Conservation (phyloP, 495 filamentous ascomycete species). For the Cudoniella acicularis region DNA sequence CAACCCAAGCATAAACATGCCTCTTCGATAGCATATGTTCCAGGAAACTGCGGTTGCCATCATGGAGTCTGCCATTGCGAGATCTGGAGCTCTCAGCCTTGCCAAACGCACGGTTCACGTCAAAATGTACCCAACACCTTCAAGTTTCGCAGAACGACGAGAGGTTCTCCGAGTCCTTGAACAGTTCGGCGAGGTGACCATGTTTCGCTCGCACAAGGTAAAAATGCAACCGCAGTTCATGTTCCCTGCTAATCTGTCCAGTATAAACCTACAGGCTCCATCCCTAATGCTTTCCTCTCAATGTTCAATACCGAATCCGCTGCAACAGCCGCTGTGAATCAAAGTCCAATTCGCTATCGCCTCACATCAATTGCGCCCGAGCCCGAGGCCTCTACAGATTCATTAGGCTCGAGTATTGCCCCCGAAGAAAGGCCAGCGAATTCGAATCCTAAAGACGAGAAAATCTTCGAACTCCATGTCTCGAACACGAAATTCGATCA, state of each 20-base stretch:
- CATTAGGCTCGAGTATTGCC: conserved; percentile 12
- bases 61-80: not conserved
- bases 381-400: conserved; percentile 9
- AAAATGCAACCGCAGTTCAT: not conserved
- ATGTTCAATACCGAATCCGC: conserved; percentile 27
- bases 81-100: conserved; percentile 13
- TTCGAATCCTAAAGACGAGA: conserved; percentile 5
- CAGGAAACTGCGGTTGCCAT: not conserved
- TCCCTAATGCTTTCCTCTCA: conserved; percentile 34
- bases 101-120: conserved; percentile 51
- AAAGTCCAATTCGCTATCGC: conserved; percentile 33
- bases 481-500: conserved; percentile 34
- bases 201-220: conserved; percentile 71
- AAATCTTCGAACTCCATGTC: conserved; percentile 36
- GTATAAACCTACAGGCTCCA: conserved; percentile 21
- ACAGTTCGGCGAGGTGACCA: conserved; percentile 70
- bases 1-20: too few species aligned
- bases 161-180: conserved; percentile 68
- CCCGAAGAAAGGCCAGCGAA: not conserved
- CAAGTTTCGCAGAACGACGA: conserved; percentile 65
- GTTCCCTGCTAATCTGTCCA: not conserved
- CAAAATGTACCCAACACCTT: conserved; percentile 58
- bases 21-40: too few species aligned
- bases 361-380: conserved; percentile 32
- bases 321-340: conserved; percentile 12